Evolutionary conservation across 1,139 yeast genomes (phyloP).

Genomic region (Ogataea hybrid): DNA sequence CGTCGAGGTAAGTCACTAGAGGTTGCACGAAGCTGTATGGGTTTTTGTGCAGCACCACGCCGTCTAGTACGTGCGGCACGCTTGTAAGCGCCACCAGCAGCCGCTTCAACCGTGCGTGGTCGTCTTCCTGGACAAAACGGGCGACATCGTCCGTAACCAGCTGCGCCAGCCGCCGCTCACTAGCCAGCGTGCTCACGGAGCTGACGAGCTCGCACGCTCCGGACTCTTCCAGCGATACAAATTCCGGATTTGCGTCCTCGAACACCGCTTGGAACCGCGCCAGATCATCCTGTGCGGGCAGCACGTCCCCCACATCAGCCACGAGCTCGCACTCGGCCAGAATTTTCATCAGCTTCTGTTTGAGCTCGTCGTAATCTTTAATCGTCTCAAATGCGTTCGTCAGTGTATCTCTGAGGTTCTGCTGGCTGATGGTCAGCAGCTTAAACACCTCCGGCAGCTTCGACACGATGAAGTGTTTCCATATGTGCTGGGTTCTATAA

Average conservation of each 20-base stretch:
- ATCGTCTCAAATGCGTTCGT: constrained; percentile 18
- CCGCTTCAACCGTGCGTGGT: constrained; percentile 28
- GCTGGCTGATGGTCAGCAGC: constrained; percentile 28
- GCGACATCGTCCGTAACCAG: constrained; percentile 18
- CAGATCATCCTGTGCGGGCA: constrained; percentile 6
- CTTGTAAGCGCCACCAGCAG: constrained; percentile 24
- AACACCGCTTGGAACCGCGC: constrained; percentile 22
- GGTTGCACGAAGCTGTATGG: constrained; percentile 28
- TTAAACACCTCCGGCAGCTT: constrained; percentile 27
- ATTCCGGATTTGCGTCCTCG: constrained; percentile 32
- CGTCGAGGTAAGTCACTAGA: constrained; percentile 25
- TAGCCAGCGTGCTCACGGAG: constrained; percentile 14
- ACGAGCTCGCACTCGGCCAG: constrained; percentile 24
- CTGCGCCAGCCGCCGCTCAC: constrained; percentile 19
- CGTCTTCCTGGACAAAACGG: constrained; percentile 25
- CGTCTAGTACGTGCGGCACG: constrained; percentile 20
- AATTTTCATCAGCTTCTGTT: constrained; percentile 18
- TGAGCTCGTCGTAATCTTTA: constrained; percentile 11
- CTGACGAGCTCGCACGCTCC: constrained; percentile 22
- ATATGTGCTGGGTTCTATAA: constrained; percentile 17
- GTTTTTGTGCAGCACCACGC: constrained; percentile 20
- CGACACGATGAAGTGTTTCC: constrained; percentile 26
- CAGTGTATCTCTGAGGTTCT: constrained; percentile 24
- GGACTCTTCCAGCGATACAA: constrained; percentile 31
- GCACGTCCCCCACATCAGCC: constrained; percentile 11